A percentile compares a stretch with the other conserved stretches of the same genome.
Evolutionary conservation across 23 red algal species (phyloP).

Genomic region (Agarophyton chilense): DNA sequence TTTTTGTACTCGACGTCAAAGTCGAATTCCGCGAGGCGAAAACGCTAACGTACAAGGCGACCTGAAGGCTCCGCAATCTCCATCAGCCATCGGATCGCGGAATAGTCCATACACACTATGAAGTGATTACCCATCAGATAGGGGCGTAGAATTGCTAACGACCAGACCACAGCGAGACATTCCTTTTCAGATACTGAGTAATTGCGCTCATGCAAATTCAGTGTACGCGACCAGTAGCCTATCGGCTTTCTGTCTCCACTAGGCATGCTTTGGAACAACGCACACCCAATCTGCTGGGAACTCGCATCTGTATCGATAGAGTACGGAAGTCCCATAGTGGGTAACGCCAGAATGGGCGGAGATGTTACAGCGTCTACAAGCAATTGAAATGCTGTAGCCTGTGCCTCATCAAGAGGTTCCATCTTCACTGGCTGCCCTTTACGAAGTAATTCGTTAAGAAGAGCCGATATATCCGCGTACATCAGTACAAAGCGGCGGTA

Average conservation of each 20-base stretch:
- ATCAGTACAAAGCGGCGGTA: conserved; percentile 13
- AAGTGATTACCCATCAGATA: neutral
- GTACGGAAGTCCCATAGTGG: neutral
- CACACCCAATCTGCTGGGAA: conserved; percentile 6
- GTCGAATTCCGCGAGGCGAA: neutral
- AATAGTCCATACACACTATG: conserved; percentile 28
- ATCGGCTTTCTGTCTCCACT: neutral
- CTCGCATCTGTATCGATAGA: conserved; percentile 45
- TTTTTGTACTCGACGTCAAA: neutral
- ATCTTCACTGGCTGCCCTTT: neutral
- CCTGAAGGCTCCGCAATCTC: neutral
- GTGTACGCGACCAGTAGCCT: neutral
- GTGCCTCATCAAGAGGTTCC: neutral
- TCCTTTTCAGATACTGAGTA: neutral
- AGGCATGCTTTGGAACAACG: conserved; percentile 1
- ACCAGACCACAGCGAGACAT: too few species aligned
- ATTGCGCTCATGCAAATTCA: neutral
- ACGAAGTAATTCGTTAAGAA: neutral
- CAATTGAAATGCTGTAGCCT: conserved; percentile 8
- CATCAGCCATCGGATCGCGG: neutral
- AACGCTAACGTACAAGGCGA: neutral
- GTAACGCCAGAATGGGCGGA: neutral
- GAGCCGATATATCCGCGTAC: neutral
- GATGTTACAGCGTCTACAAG: neutral
- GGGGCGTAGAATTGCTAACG: too few species aligned